Evolutionary conservation across 1,284 basidiomycete species (phyloP).

Genomic region (Ganoderma meredithae): DNA sequence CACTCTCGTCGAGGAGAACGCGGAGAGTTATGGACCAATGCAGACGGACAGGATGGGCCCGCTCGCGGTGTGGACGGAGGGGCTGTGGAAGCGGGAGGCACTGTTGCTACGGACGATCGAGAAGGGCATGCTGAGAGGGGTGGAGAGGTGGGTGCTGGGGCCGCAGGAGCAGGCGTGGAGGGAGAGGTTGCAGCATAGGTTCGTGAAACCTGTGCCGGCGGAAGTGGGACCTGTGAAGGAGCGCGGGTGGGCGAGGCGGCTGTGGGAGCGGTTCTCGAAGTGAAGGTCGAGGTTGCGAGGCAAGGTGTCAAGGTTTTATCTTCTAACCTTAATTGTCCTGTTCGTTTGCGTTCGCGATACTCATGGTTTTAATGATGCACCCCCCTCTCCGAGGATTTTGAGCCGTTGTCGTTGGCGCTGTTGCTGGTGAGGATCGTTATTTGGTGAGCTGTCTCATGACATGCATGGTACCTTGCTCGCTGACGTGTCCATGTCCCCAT

Average conservation of each 20-base stretch:
- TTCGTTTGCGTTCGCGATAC: background rate
- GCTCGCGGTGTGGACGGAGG: constrained; percentile 71
- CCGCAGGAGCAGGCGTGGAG: constrained; percentile 28
- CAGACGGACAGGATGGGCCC: constrained; percentile 48
- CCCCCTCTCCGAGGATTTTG: too few relatives aligned
- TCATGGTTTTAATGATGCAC: background rate
- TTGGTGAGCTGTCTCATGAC: too few relatives aligned
- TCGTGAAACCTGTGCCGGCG: constrained; percentile 24
- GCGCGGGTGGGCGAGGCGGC: constrained; percentile 20
- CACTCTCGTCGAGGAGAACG: constrained; percentile 14
- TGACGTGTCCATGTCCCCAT: too few relatives aligned
- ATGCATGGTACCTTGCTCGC: too few relatives aligned
- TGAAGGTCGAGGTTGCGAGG: constrained; percentile 10
- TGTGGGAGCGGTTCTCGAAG: constrained; percentile 21
- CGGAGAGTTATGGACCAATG: background rate
- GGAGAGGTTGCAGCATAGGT: constrained; percentile 26
- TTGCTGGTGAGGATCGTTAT: too few relatives aligned
- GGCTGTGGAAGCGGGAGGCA: constrained; percentile 71
- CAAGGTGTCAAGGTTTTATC: background rate
- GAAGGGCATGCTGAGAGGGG: constrained; percentile 52
- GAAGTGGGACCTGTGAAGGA: constrained; percentile 17
- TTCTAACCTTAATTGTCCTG: too few relatives aligned
- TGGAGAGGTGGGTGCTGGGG: constrained; percentile 48
- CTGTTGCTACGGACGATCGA: constrained; percentile 68
- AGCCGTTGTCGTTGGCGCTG: too few relatives aligned